Percentiles rank a stretch among this genome's conserved stretches.
Conservation (phyloP, 805 yeast genomes). For the Barnettozyma sp. region DNA sequence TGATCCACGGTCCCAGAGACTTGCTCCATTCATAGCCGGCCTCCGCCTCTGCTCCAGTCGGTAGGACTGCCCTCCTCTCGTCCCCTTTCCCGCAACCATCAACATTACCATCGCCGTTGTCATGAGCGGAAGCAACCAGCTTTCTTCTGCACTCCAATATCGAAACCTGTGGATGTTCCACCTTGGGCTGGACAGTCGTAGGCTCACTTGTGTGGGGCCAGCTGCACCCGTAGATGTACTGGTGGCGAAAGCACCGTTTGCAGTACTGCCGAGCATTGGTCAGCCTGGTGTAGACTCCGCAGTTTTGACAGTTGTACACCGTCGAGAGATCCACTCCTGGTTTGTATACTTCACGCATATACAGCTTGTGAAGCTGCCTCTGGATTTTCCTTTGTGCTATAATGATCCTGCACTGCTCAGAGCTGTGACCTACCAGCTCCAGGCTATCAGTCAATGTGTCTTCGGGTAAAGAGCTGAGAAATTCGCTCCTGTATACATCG, state of each 20-base stretch:
- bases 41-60: too few species aligned
- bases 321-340: slow-evolving; percentile 3
- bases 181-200: too few species aligned
- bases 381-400: slow-evolving; percentile 12
- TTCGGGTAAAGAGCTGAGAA: background rate
- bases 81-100: too few species aligned
- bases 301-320: slow-evolving; percentile 25
- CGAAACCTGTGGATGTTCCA: too few species aligned
- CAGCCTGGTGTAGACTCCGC: slow-evolving; percentile 20
- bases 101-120: too few species aligned
- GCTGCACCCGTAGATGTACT: slow-evolving; percentile 17
- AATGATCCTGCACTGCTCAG: background rate
- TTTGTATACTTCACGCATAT: slow-evolving; percentile 13
- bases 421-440: background rate
- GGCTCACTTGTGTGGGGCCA: slow-evolving; percentile 24
- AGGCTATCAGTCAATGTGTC: slow-evolving; percentile 16
- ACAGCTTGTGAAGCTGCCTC: slow-evolving; percentile 21
- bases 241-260: slow-evolving; percentile 26
- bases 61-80: too few species aligned
- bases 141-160: too few species aligned
- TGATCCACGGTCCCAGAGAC: too few species aligned
- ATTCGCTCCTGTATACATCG: background rate
- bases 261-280: slow-evolving; percentile 18
- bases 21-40: too few species aligned
- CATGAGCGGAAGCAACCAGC: too few species aligned